Evolutionary conservation across 352 stramenopile genomes (phyloP).

Genomic region (Phytophthora ohioensis): DNA sequence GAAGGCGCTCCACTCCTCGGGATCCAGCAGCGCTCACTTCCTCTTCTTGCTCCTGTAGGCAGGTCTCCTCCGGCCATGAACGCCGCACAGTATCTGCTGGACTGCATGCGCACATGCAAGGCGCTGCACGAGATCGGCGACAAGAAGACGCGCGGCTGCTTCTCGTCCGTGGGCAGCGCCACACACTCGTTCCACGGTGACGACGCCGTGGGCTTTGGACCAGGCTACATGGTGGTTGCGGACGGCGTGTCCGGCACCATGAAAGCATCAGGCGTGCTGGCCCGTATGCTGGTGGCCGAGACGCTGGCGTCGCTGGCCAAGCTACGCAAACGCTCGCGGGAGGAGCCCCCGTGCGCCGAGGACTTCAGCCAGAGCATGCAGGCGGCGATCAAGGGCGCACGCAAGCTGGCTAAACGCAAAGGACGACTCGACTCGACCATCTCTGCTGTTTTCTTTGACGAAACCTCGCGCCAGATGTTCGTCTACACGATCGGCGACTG

Average conservation of each 20-base stretch:
- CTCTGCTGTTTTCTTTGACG: conserved; percentile 84
- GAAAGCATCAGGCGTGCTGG: conserved; percentile 86
- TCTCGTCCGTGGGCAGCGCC: conserved; percentile 80
- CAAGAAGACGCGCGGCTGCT: conserved; percentile 53
- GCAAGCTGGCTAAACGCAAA: conserved; percentile 79
- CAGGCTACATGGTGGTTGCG: conserved; percentile 86
- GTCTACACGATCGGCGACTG: conserved; percentile 90
- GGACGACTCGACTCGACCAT: conserved; percentile 87
- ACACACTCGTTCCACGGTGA: conserved; percentile 87
- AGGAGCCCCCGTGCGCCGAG: conserved; percentile 57
- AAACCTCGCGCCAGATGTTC: conserved; percentile 75
- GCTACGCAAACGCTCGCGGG: conserved; percentile 67
- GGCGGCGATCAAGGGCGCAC: conserved; percentile 73
- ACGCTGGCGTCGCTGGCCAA: conserved; percentile 75
- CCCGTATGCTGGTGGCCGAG: conserved; percentile 79
- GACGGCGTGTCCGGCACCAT: conserved; percentile 89
- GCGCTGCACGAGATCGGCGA: conserved; percentile 51
- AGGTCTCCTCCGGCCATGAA: conserved; percentile 52
- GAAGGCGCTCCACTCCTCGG: conserved; percentile 30
- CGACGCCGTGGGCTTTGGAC: conserved; percentile 87
- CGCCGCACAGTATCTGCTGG: conserved; percentile 69
- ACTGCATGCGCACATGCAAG: conserved; percentile 83
- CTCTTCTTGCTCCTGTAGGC: neutral
- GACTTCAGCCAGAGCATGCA: conserved; percentile 80
- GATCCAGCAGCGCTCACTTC: conserved; percentile 20